Evolutionary conservation across 192 early-diverging fungal species (phyloP).

Genomic region (Chytriomyces confervae): DNA sequence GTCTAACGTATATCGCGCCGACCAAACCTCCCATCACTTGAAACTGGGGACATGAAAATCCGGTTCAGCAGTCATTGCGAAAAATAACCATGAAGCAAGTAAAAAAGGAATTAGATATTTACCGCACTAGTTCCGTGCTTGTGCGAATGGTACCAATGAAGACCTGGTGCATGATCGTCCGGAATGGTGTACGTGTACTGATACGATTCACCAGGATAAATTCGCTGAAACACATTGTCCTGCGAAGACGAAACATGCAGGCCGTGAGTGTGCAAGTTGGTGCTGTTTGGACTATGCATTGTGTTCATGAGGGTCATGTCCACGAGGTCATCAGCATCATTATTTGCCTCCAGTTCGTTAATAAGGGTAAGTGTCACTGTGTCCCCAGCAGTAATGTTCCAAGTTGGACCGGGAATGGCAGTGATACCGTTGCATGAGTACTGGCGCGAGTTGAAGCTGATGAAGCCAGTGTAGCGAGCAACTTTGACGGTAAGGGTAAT

Average conservation of each 20-base stretch:
- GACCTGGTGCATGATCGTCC: background rate
- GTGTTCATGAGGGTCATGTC: slow-evolving; percentile 10
- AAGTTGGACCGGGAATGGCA: background rate
- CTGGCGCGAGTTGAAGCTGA: slow-evolving; percentile 5
- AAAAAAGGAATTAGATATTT: too few relatives aligned
- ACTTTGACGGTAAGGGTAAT: background rate
- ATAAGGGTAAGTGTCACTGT: background rate
- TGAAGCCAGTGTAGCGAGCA: background rate
- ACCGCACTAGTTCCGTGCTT: background rate
- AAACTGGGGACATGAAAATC: too few relatives aligned
- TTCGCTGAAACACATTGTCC: background rate
- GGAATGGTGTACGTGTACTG: background rate
- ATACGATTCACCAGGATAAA: background rate
- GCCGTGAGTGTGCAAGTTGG: slow-evolving; percentile 1
- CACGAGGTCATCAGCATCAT: background rate
- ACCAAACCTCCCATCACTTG: slow-evolving; percentile 4
- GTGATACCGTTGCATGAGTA: background rate
- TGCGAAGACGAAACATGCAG: background rate
- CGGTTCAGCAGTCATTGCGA: too few relatives aligned
- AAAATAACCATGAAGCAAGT: too few relatives aligned
- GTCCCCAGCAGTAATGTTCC: background rate
- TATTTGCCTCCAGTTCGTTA: background rate
- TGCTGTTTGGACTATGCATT: slow-evolving; percentile 5
- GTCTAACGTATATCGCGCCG: background rate
- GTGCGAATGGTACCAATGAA: background rate